A percentile compares a stretch with the other conserved stretches of the same genome.
These are phyloP conservation scores for Gorgonomyces haynaldii DNA, from an alignment of 192 early-diverging fungal species.

Conservation along the genomic window DNA sequence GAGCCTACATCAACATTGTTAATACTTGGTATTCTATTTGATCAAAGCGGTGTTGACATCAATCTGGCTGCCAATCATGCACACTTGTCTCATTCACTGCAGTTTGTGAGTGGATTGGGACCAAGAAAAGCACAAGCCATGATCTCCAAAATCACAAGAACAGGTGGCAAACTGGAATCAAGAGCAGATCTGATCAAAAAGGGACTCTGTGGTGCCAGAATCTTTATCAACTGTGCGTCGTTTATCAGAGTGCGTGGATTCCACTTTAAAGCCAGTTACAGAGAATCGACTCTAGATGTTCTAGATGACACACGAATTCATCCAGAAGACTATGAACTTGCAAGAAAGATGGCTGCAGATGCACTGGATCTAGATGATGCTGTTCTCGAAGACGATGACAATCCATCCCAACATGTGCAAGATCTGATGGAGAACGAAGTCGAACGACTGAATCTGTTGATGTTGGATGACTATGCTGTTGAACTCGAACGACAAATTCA, in stretches of 20 bases:
- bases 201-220: slow-evolving; percentile 40
- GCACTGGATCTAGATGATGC: slow-evolving; percentile 69
- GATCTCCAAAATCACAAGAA: slow-evolving; percentile 40
- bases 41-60: slow-evolving; percentile 71
- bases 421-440: slow-evolving; percentile 67
- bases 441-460: slow-evolving; percentile 67
- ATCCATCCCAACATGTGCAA: slow-evolving; percentile 65
- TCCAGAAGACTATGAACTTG: slow-evolving; percentile 88
- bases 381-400: slow-evolving; percentile 52
- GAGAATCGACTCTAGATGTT: slow-evolving; percentile 50
- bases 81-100: slow-evolving; percentile 61
- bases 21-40: slow-evolving; percentile 30
- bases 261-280: slow-evolving; percentile 19
- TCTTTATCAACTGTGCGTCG: slow-evolving; percentile 89
- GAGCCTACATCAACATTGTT: slow-evolving; percentile 78
- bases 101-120: slow-evolving; percentile 87
- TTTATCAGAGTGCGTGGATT: slow-evolving; percentile 72
- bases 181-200: slow-evolving; percentile 61
- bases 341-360: slow-evolving; percentile 92
- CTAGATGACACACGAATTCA: slow-evolving; percentile 93
- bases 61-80: slow-evolving; percentile 58
- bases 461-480: slow-evolving; percentile 81
- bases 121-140: slow-evolving; percentile 81
- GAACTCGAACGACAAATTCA: slow-evolving; percentile 63
- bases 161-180: slow-evolving; percentile 35